These are phyloP conservation scores for Camptophora hylomeconis DNA, from an alignment of 2,329 filamentous ascomycete genomes.

Conservation along the genomic window DNA sequence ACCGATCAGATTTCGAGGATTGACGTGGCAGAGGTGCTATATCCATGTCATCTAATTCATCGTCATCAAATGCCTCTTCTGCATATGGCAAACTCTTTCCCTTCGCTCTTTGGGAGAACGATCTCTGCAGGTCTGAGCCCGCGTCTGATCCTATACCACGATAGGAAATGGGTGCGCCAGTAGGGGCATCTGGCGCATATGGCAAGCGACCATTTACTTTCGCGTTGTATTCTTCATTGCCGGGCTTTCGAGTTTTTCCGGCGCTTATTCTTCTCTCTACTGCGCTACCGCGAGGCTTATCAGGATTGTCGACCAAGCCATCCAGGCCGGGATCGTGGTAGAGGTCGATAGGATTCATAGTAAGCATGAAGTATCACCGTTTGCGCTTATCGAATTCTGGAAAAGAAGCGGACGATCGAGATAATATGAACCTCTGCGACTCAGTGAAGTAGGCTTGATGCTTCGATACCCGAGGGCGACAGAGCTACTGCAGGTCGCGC, in stretches of 20 bases:
- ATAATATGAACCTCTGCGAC: too few relatives aligned
- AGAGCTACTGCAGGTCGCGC: too few relatives aligned
- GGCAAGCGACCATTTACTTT: background rate
- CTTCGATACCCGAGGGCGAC: too few relatives aligned
- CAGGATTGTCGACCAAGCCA: slow-evolving; percentile 8
- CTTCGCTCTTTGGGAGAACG: slow-evolving; percentile 18
- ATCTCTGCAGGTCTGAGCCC: slow-evolving; percentile 10
- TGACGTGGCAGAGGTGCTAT: background rate
- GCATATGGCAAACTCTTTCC: slow-evolving; percentile 15
- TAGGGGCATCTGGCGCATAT: slow-evolving; percentile 47
- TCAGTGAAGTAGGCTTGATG: too few relatives aligned
- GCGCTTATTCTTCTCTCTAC: slow-evolving; percentile 4
- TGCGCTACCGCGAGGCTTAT: slow-evolving; percentile 4
- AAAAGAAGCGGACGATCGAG: too few relatives aligned
- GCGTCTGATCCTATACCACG: slow-evolving; percentile 30
- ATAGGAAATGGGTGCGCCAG: slow-evolving; percentile 46
- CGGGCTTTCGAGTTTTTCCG: too few relatives aligned
- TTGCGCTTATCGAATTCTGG: too few relatives aligned
- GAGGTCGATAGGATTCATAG: slow-evolving; percentile 15
- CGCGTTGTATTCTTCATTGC: background rate
- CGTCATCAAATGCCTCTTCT: slow-evolving; percentile 16
- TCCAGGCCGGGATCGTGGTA: slow-evolving; percentile 16
- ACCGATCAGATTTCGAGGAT: background rate
- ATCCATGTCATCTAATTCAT: slow-evolving; percentile 6
- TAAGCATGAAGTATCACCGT: too few relatives aligned